Conservation (phyloP, 495 filamentous ascomycete genomes). For the Penicillium manginii region DNA sequence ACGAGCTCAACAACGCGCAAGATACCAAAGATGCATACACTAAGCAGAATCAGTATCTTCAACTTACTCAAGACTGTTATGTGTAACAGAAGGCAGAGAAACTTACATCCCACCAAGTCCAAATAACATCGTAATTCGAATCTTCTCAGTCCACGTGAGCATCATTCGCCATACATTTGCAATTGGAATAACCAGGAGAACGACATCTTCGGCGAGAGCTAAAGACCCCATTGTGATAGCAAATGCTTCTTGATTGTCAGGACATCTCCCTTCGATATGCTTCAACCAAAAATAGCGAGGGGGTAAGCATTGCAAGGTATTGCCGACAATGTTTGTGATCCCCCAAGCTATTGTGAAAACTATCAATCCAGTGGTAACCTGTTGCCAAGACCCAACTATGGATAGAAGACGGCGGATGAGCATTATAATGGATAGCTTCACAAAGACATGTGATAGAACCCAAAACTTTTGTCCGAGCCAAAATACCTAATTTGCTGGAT, state of each 20-base stretch:
- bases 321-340: slow-evolving; percentile 22
- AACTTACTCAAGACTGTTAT: neutral
- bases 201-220: slow-evolving; percentile 12
- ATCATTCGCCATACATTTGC: slow-evolving; percentile 8
- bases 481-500: no score
- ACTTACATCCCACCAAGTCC: slow-evolving; percentile 2
- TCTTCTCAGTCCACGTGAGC: slow-evolving; percentile 5
- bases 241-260: neutral
- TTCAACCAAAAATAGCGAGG: slow-evolving; percentile 47
- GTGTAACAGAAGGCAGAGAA: no score
- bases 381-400: slow-evolving; percentile 11
- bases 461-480: slow-evolving; percentile 16
- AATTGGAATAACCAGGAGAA: slow-evolving; percentile 11
- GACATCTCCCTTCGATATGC: slow-evolving; percentile 18
- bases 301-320: slow-evolving; percentile 50
- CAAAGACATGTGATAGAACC: slow-evolving; percentile 12
- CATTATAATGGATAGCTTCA: slow-evolving; percentile 16
- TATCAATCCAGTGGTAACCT: slow-evolving; percentile 1
- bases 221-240: slow-evolving; percentile 11
- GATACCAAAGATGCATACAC: neutral
- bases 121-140: slow-evolving; percentile 12
- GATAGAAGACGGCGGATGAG: slow-evolving; percentile 16
- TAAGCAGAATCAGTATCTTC: neutral
- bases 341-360: slow-evolving; percentile 20
- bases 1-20: neutral